Conservation (phyloP, 352 stramenopile genomes). For the Stephanocyclus meneghinianus region DNA sequence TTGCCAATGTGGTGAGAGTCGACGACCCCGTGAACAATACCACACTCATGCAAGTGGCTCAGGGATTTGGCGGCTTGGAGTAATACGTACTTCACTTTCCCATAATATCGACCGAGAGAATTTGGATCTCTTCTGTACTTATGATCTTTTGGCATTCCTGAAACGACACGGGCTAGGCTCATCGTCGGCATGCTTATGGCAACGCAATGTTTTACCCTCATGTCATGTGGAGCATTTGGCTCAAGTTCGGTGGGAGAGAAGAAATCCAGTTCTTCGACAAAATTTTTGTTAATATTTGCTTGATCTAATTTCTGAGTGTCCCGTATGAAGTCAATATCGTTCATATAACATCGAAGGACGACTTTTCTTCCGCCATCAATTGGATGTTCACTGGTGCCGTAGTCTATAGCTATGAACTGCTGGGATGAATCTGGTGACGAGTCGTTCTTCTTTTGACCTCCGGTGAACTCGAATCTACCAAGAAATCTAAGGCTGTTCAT, state of each 20-base stretch:
- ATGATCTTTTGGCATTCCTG: slow-evolving; percentile 59
- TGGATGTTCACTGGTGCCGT: slow-evolving; percentile 38
- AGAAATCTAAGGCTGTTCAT: slow-evolving; percentile 56
- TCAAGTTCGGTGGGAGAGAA: slow-evolving; percentile 38
- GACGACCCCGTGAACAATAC: slow-evolving; percentile 70
- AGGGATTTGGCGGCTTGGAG: slow-evolving; percentile 57
- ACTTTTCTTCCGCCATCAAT: slow-evolving; percentile 48
- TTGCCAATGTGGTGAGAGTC: slow-evolving; percentile 62
- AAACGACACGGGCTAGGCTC: slow-evolving; percentile 59
- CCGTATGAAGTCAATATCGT: slow-evolving; percentile 36
- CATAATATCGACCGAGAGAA: slow-evolving; percentile 52
- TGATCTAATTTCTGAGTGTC: slow-evolving; percentile 40
- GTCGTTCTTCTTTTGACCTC: slow-evolving; percentile 29
- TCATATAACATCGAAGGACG: slow-evolving; percentile 62
- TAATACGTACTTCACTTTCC: slow-evolving; percentile 62
- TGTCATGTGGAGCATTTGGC: slow-evolving; percentile 12
- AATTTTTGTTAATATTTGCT: slow-evolving; percentile 37
- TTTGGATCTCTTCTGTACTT: slow-evolving; percentile 51
- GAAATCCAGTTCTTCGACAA: slow-evolving; percentile 62
- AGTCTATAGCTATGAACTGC: slow-evolving; percentile 73
- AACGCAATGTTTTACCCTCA: slow-evolving; percentile 53
- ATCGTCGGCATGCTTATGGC: slow-evolving; percentile 52
- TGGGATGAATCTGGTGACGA: slow-evolving; percentile 34
- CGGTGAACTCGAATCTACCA: slow-evolving; percentile 70
- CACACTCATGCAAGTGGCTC: slow-evolving; percentile 56